Base-by-base conservation (phyloP, 305 asterid genomes). In the Rubia tinctorum region DNA sequence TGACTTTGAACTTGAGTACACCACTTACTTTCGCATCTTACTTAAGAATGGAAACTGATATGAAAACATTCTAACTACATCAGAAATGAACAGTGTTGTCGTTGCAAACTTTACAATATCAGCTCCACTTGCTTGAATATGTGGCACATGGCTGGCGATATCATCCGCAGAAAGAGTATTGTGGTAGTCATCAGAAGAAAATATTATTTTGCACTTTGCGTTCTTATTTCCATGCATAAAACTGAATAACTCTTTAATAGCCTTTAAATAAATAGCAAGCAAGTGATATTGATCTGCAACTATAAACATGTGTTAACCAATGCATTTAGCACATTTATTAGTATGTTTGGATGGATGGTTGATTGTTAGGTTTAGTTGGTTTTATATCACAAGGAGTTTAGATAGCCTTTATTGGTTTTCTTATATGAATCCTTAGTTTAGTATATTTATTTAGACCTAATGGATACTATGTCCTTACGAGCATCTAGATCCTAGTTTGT, bases 21-120 rank as follows among this genome's bases (percentile, higher is more conserved):
- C 68, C 37, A 76, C 80, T 78, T n/a, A n/a, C n/a, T n/a, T 55
- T 78, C 73, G 78, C 83, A 69, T 71, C 98, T 86, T 87, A 95
- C 99, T 84, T 95, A 98, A 61, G 88, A 90, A 86, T 95, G 99
- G 65, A 92, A 94, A 10, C 89, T 86, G 75, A 95, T 89, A 81
- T 92, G 90, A 72, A 95, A 87, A 70, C n/a, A 95, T 90, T 74
- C 98, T 92, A 8, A 96, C 96, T 14, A 87, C 96, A 67, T 95
- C 98, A 0, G 92, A 88, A 84, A 95, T 84, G 82, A 90, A 95
- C 78, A 74, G 61, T 66, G 98, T 96, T 43, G 98, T 92, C 61
- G 99, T 95, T 64, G 99, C 99, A 73, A 95, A 84, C 83, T 95
- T 92, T 71, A 95, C 94, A 10, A 95, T 88, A 89, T 95, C 99